Evolutionary conservation across 306 rosid species (phyloP).

Genomic region (Cucurbita pepo): DNA sequence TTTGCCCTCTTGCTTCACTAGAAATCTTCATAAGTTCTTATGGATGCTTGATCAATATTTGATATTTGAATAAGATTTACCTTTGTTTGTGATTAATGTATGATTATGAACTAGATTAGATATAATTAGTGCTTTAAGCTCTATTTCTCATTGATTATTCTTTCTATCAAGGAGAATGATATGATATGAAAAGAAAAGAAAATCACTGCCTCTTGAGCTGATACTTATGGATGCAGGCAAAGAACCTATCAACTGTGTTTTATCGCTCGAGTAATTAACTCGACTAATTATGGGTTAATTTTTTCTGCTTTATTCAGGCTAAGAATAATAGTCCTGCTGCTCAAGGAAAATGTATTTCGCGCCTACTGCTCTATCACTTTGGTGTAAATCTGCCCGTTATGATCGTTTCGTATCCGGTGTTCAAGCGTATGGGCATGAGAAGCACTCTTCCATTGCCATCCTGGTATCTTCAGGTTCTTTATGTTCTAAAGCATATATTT

Average conservation of each 20-base stretch:
- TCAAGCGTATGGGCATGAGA: slow-evolving; percentile 78
- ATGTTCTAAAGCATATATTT: slow-evolving; percentile 21
- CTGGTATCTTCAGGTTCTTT: slow-evolving; percentile 92
- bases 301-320: slow-evolving; percentile 26
- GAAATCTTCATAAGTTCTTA: background rate
- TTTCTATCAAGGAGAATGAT: too few species aligned
- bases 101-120: background rate
- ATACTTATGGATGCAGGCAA: background rate
- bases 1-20: slow-evolving; percentile 6
- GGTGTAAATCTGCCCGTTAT: slow-evolving; percentile 91
- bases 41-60: background rate
- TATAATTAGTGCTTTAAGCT: background rate
- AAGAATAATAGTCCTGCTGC: slow-evolving; percentile 80
- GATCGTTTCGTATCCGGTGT: slow-evolving; percentile 73
- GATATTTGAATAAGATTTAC: background rate
- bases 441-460: slow-evolving; percentile 87
- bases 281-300: background rate
- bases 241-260: background rate
- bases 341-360: slow-evolving; percentile 79
- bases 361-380: slow-evolving; percentile 66
- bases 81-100: background rate
- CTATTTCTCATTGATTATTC: background rate
- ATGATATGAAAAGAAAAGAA: background rate
- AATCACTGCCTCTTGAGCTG: background rate
- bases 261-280: background rate